phyloP scores from a whole-genome alignment of 2,329 filamentous ascomycete genomes.

The Monilinia aucupariae region DNA sequence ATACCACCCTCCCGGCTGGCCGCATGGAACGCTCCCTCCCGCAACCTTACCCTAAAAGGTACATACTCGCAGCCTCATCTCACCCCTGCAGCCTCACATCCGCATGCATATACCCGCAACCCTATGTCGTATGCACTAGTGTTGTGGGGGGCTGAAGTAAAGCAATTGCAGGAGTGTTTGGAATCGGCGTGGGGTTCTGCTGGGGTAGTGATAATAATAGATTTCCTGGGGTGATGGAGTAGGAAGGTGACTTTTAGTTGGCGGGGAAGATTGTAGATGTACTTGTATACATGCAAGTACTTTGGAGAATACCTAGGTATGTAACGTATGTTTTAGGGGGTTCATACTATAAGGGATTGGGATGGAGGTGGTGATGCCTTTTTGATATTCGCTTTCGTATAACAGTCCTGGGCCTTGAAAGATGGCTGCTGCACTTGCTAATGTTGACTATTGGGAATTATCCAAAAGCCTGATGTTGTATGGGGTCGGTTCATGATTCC shows the following conservation, averaged over 20 bases:
- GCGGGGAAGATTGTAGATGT: neutral
- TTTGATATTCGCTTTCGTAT: neutral
- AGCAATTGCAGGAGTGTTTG: neutral
- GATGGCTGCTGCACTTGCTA: neutral
- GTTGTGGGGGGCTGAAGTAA: no score
- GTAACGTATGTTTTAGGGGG: neutral
- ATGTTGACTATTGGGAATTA: neutral
- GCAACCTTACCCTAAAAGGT: no score
- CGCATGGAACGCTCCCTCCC: no score
- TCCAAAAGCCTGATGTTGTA: neutral
- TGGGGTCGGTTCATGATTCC: neutral
- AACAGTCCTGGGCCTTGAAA: neutral
- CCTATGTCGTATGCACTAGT: no score
- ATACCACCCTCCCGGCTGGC: no score
- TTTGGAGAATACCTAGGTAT: neutral
- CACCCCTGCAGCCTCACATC: no score
- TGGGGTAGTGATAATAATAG: conserved; percentile 1
- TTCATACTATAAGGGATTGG: neutral
- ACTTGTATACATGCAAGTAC: neutral
- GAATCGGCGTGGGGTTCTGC: neutral
- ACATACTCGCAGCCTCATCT: no score
- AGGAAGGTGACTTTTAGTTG: neutral
- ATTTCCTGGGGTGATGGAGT: neutral
- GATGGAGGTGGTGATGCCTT: neutral
- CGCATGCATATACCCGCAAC: no score